Conservation (phyloP, 768 basidiomycete species). For the Lepiota venenata region DNA sequence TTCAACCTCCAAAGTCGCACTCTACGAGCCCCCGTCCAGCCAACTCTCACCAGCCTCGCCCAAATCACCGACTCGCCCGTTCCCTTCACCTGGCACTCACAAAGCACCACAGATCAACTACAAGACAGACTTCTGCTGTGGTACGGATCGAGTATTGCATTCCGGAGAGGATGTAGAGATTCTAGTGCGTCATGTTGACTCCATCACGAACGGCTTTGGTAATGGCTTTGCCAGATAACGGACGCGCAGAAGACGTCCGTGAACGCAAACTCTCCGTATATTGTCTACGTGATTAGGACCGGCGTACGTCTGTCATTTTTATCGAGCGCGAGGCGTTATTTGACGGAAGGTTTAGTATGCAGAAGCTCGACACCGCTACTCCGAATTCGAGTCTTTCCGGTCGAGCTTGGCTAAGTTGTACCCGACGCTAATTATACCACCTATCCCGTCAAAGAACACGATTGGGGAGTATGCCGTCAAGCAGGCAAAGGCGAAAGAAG, state of each 20-base stretch:
- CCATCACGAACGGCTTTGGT: slow-evolving; percentile 8
- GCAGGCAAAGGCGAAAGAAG: slow-evolving; percentile 95
- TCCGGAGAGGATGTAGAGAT: slow-evolving; percentile 83
- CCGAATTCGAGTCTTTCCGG: slow-evolving; percentile 94
- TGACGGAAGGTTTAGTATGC: slow-evolving; percentile 49
- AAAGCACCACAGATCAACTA: slow-evolving; percentile 46
- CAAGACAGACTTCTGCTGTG: slow-evolving; percentile 80
- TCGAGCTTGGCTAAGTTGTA: slow-evolving; percentile 82
- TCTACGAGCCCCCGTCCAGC: slow-evolving; percentile 63
- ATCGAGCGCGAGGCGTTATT: slow-evolving; percentile 5
- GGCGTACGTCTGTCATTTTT: slow-evolving; percentile 49
- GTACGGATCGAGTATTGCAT: slow-evolving; percentile 72
- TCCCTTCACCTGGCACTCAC: slow-evolving; percentile 53
- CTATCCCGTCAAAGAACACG: slow-evolving; percentile 96
- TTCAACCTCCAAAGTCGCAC: slow-evolving; percentile 48
- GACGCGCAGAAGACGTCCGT: slow-evolving; percentile 95
- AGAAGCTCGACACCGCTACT: slow-evolving; percentile 88
- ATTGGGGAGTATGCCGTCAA: slow-evolving; percentile 97
- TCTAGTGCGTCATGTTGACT: slow-evolving; percentile 43
- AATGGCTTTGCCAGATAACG: slow-evolving; percentile 57
- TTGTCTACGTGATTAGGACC: slow-evolving; percentile 88
- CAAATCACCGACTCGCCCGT: slow-evolving; percentile 37
- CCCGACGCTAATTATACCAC: slow-evolving; percentile 94
- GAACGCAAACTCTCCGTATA: slow-evolving; percentile 87
- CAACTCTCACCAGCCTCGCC: slow-evolving; percentile 47